phyloP scores from a whole-genome alignment of 2,329 filamentous ascomycete genomes.

The Coleophoma crateriformis region DNA sequence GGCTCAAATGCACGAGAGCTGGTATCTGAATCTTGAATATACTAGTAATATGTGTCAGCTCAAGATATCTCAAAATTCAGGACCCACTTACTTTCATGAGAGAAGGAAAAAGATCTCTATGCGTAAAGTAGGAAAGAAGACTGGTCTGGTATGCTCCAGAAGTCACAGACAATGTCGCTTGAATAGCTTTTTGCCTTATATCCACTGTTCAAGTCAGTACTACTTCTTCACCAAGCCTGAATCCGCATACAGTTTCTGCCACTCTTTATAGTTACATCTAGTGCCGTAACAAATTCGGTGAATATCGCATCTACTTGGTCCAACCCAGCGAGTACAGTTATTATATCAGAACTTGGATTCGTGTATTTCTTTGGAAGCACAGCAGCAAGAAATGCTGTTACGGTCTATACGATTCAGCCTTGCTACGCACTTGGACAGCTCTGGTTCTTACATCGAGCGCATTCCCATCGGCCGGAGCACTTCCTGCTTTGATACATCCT shows the following conservation, averaged over 20 bases:
- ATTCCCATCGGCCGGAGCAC: conserved; percentile 62
- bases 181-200: conserved; percentile 72
- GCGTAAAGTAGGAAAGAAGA: conserved; percentile 89
- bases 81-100: conserved; percentile 72
- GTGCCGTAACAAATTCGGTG: conserved; percentile 76
- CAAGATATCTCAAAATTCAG: not conserved
- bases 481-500: conserved; percentile 55
- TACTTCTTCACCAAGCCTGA: not conserved
- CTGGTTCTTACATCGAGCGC: conserved; percentile 70
- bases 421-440: conserved; percentile 5
- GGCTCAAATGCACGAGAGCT: conserved; percentile 62
- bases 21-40: conserved; percentile 73
- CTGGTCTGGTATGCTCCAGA: conserved; percentile 96
- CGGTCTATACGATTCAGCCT: conserved; percentile 60
- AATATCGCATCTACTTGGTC: conserved; percentile 84
- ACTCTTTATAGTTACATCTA: conserved; percentile 79
- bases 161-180: conserved; percentile 76
- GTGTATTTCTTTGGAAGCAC: conserved; percentile 86
- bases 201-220: conserved; percentile 49
- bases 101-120: conserved; percentile 87
- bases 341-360: conserved; percentile 92
- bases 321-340: conserved; percentile 81
- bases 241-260: conserved; percentile 58
- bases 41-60: conserved; percentile 39
- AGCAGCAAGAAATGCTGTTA: conserved; percentile 80